Percentiles rank a stretch among this genome's conserved stretches.
These are phyloP conservation scores for Cunninghamia lanceolata DNA, from an alignment of 75 land plant species.

Conservation along the genomic window DNA sequence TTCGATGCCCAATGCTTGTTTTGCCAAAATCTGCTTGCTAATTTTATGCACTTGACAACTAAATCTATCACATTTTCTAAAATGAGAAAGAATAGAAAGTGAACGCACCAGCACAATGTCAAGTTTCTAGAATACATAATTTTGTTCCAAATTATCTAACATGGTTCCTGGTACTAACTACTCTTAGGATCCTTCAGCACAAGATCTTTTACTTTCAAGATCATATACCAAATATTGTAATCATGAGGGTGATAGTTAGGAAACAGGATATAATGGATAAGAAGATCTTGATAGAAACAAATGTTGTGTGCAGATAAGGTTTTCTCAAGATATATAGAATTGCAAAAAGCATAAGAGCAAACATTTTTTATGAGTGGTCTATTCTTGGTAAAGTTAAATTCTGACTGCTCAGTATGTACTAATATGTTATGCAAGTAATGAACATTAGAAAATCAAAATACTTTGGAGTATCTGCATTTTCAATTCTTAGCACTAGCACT, in stretches of 20 bases:
- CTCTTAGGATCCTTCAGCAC: background rate
- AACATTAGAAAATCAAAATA: background rate
- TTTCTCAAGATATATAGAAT: background rate
- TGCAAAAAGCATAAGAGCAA: background rate
- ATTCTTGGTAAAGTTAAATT: background rate
- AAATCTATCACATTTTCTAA: background rate
- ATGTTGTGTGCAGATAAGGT: background rate
- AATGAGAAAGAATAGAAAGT: background rate
- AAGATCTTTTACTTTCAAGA: background rate
- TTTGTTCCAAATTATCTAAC: background rate
- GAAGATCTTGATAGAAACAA: background rate
- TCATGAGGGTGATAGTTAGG: background rate
- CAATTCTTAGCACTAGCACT: background rate
- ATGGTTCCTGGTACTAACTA: background rate
- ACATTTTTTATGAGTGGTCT: background rate
- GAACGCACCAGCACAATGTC: too few relatives aligned
- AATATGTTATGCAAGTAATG: background rate
- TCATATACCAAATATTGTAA: background rate
- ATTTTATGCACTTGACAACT: background rate
- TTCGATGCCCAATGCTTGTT: background rate
- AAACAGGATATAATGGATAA: background rate
- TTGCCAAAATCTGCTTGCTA: background rate
- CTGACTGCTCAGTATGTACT: background rate
- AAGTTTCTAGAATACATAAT: background rate
- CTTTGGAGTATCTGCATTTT: background rate